Conservation (phyloP, 495 filamentous ascomycete genomes). For the Penicillium coffeae region DNA sequence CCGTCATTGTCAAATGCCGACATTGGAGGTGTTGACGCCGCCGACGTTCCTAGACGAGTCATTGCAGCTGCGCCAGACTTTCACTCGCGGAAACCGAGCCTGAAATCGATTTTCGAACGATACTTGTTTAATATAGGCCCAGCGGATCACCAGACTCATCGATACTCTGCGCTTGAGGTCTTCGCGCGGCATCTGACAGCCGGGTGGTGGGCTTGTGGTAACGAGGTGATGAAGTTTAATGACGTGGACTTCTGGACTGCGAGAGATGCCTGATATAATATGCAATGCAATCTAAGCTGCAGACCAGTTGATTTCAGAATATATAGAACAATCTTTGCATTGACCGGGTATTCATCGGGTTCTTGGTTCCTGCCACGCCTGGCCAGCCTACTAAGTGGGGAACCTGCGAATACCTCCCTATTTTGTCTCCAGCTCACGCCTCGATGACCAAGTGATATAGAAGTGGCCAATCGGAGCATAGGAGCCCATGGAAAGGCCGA, state of each 20-base stretch:
- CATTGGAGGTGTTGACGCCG: constrained; percentile 8
- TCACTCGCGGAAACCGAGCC: constrained; percentile 84
- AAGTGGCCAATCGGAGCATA: background rate
- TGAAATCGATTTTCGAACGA: constrained; percentile 54
- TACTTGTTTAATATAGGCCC: constrained; percentile 31
- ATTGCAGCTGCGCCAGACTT: constrained; percentile 82
- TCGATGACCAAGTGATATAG: background rate
- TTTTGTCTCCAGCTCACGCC: background rate
- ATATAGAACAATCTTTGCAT: background rate
- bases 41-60: constrained; percentile 45
- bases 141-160: background rate
- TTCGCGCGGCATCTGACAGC: constrained; percentile 84
- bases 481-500: too few relatives aligned
- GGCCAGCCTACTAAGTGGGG: background rate
- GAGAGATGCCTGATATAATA: background rate
- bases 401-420: background rate
- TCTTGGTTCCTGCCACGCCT: background rate
- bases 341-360: too few relatives aligned
- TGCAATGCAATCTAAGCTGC: background rate
- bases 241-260: constrained; percentile 60
- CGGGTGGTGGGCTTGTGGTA: constrained; percentile 87
- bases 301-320: too few relatives aligned
- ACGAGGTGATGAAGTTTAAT: constrained; percentile 83
- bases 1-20: background rate
- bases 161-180: constrained; percentile 72